Percentiles rank a stretch among this genome's conserved stretches.
These are phyloP conservation scores for Pharus latifolius DNA, from an alignment of 176 grass and related monocot species.

Conservation along the genomic window DNA sequence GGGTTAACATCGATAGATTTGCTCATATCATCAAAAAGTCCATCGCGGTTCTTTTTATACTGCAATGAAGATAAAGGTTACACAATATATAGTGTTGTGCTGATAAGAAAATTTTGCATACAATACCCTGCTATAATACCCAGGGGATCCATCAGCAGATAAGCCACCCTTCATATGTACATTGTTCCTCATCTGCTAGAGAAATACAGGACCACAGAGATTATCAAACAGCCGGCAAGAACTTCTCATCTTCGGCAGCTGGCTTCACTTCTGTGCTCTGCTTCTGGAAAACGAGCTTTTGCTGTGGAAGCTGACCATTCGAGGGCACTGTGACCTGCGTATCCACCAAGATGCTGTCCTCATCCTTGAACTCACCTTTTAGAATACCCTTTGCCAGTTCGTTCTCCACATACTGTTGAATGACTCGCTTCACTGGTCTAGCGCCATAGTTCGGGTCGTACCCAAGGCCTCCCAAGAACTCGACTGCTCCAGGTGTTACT, in stretches of 20 bases:
- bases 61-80: too few species aligned
- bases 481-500: slow-evolving; percentile 51
- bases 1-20: too few species aligned
- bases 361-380: slow-evolving; percentile 76
- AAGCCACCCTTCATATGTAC: slow-evolving; percentile 11
- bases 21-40: too few species aligned
- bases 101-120: not conserved
- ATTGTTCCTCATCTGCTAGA: slow-evolving; percentile 14
- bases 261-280: not conserved
- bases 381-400: slow-evolving; percentile 89
- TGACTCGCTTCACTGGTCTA: slow-evolving; percentile 82
- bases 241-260: slow-evolving; percentile 42
- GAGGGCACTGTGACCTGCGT: slow-evolving; percentile 58
- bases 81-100: not conserved
- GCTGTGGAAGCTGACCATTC: slow-evolving; percentile 74
- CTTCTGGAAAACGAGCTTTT: slow-evolving; percentile 72
- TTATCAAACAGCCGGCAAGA: slow-evolving; percentile 30
- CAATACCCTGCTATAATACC: not conserved
- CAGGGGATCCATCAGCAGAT: not conserved
- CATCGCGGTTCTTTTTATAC: too few species aligned
- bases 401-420: slow-evolving; percentile 91
- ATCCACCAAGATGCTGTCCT: slow-evolving; percentile 68
- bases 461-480: slow-evolving; percentile 74
- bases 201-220: too few species aligned
- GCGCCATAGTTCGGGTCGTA: slow-evolving; percentile 96